Percentiles rank a stretch among this genome's conserved stretches.
These are phyloP conservation scores for Jackrogersella multiformis DNA, from an alignment of 495 filamentous ascomycete species.

Conservation along the genomic window DNA sequence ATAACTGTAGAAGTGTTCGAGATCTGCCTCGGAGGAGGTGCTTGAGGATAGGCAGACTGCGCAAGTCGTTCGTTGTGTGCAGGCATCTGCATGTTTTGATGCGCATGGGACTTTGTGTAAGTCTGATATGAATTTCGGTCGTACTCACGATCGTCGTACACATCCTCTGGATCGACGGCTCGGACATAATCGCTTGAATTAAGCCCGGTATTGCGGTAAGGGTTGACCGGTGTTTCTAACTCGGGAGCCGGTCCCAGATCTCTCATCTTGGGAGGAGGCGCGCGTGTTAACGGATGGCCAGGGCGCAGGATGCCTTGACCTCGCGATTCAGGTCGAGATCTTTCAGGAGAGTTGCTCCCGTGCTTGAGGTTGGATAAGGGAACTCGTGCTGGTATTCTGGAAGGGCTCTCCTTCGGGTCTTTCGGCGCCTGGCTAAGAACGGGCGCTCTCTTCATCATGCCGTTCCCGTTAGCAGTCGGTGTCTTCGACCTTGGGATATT, in stretches of 20 bases:
- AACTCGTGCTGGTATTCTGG: constrained; percentile 82
- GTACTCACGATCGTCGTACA: constrained; percentile 72
- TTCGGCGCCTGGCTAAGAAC: constrained; percentile 38
- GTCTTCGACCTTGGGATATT: constrained; percentile 72
- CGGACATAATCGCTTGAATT: constrained; percentile 73
- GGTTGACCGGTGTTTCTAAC: constrained; percentile 67
- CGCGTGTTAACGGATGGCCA: constrained; percentile 61
- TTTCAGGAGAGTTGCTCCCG: constrained; percentile 85
- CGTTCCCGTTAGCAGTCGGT: constrained; percentile 54
- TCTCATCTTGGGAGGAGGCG: constrained; percentile 90
- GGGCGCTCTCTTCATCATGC: constrained; percentile 42
- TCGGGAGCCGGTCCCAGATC: constrained; percentile 75
- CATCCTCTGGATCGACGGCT: constrained; percentile 82
- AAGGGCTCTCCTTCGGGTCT: constrained; percentile 65
- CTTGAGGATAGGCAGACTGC: constrained; percentile 48
- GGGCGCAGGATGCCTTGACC: constrained; percentile 46
- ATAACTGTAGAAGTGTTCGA: constrained; percentile 73
- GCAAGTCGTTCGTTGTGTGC: constrained; percentile 51
- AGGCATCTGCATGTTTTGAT: constrained; percentile 51
- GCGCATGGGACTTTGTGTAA: constrained; percentile 28
- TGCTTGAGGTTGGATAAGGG: constrained; percentile 83
- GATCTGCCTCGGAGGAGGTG: constrained; percentile 66
- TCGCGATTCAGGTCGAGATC: constrained; percentile 61
- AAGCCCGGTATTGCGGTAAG: constrained; percentile 72
- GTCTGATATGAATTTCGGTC: constrained; percentile 37